phyloP scores from a whole-genome alignment of 345 rosid species.

The Odontarrhena argentea region DNA sequence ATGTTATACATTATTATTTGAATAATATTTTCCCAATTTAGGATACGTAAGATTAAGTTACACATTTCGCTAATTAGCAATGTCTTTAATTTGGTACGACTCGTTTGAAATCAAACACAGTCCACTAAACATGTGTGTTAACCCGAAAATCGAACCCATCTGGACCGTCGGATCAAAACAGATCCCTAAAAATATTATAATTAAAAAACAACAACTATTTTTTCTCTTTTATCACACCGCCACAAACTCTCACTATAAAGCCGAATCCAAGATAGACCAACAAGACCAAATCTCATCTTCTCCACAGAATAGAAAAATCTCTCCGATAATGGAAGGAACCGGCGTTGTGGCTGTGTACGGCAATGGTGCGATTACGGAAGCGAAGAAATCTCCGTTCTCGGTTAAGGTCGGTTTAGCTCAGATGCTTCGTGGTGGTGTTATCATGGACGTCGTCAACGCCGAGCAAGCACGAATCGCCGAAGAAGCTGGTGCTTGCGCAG shows the following conservation, averaged over 20 bases:
- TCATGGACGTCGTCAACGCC: conserved; percentile 78
- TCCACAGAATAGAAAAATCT: neutral
- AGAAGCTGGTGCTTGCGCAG: conserved; percentile 82
- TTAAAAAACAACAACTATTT: neutral
- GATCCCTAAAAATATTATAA: neutral
- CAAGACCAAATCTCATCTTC: conserved; percentile 21
- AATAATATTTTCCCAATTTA: no score
- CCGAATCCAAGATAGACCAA: conserved; percentile 38
- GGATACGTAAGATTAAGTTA: no score
- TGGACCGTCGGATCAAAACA: conserved; percentile 27
- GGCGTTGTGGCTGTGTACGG: conserved; percentile 81
- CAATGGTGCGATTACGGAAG: conserved; percentile 67
- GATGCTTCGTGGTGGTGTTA: conserved; percentile 87
- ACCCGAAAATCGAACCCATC: conserved; percentile 21
- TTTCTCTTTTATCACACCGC: conserved; percentile 30
- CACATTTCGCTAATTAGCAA: no score
- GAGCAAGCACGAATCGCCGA: conserved; percentile 80
- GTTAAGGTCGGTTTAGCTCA: conserved; percentile 82
- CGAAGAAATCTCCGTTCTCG: conserved; percentile 73
- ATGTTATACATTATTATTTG: no score
- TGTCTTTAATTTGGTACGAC: no score
- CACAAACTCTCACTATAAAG: conserved; percentile 40
- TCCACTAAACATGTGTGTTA: conserved; percentile 27
- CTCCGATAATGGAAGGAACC: conserved; percentile 60
- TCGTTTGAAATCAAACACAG: neutral